phyloP scores from a whole-genome alignment of 1,139 yeast genomes.

The Protomyces lactucae-debilis region DNA sequence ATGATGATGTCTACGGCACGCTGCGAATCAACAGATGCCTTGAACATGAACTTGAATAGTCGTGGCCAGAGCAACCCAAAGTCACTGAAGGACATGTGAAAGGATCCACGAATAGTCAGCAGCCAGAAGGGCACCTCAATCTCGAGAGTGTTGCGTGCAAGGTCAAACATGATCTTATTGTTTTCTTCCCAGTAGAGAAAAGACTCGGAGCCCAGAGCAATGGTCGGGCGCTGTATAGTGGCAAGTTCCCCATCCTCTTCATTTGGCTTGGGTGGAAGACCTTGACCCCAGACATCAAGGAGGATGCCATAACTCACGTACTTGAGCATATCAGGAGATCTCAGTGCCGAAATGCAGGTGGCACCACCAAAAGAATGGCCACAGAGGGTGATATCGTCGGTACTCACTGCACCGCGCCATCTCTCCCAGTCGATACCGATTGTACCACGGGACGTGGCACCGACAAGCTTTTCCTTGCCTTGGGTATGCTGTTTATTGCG shows the following conservation, averaged over 20 bases:
- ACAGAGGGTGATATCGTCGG: conserved; percentile 4
- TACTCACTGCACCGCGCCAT: conserved; percentile 8
- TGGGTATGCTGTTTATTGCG: neutral
- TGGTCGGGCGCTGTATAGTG: conserved; percentile 7
- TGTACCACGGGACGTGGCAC: conserved; percentile 18
- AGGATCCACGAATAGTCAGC: conserved; percentile 24
- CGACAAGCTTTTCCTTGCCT: conserved; percentile 1
- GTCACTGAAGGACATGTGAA: conserved; percentile 24
- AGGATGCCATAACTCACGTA: conserved; percentile 23
- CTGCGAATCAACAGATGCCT: conserved; percentile 14
- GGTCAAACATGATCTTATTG: conserved; percentile 14
- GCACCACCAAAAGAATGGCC: conserved; percentile 26
- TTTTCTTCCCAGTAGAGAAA: conserved; percentile 26
- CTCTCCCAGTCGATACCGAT: conserved; percentile 17
- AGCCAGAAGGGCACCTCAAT: neutral
- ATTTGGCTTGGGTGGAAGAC: conserved; percentile 10
- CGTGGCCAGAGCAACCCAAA: conserved; percentile 23
- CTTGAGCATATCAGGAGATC: conserved; percentile 8
- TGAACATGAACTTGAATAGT: conserved; percentile 12
- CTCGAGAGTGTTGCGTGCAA: conserved; percentile 5
- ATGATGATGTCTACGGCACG: conserved; percentile 25
- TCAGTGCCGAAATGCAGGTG: conserved; percentile 10
- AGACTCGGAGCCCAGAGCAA: conserved; percentile 13
- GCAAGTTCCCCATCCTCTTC: conserved; percentile 5
- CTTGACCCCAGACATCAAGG: conserved; percentile 25